A percentile compares a stretch with the other conserved stretches of the same genome.
These are phyloP conservation scores for Euphorbia peplus DNA, from an alignment of 345 rosid species.

Conservation along the genomic window DNA sequence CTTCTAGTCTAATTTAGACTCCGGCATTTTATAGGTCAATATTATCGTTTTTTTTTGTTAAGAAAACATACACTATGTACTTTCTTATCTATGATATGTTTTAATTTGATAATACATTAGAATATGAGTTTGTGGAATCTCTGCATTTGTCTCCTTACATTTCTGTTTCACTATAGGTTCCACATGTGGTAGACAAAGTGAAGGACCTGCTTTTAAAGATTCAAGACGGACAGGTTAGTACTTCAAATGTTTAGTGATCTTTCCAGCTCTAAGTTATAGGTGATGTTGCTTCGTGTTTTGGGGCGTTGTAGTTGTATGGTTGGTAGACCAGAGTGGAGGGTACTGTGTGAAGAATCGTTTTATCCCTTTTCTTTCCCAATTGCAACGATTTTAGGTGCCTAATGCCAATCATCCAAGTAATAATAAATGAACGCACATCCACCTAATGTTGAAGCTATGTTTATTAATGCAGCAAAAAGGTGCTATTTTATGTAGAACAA, in stretches of 20 bases:
- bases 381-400: too few relatives aligned
- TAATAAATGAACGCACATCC: too few relatives aligned
- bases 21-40: background rate
- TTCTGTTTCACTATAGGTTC: slow-evolving; percentile 48
- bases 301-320: slow-evolving; percentile 1
- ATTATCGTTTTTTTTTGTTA: background rate
- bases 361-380: too few relatives aligned
- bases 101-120: background rate
- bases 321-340: background rate
- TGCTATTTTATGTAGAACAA: too few relatives aligned
- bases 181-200: slow-evolving; percentile 74
- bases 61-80: background rate
- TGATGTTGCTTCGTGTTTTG: background rate
- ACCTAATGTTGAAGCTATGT: too few relatives aligned
- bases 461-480: too few relatives aligned
- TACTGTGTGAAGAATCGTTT: too few relatives aligned
- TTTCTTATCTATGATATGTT: background rate
- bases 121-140: background rate
- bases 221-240: slow-evolving; percentile 54
- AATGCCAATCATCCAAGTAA: too few relatives aligned
- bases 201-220: slow-evolving; percentile 53
- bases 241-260: background rate
- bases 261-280: background rate
- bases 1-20: background rate
- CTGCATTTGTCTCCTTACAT: background rate